Base-by-base conservation (phyloP, 2,329 filamentous ascomycete species). In the Parastagonospora avenae region DNA sequence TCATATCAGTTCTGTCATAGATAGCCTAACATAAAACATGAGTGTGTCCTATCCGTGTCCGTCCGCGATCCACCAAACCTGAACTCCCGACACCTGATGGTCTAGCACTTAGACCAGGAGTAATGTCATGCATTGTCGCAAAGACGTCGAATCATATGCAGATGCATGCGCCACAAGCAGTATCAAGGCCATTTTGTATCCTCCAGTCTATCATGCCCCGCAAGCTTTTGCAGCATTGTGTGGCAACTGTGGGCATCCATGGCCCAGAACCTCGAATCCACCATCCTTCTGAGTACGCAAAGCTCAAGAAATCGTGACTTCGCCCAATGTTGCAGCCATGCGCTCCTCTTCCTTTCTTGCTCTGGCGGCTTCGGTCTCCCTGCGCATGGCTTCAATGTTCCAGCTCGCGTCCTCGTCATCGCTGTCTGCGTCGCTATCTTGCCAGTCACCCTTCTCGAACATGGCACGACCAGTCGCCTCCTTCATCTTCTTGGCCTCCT, bases 391-490 rank as follows among this genome's bases (percentile, higher is more conserved):
- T 64, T 91, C 87, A 64, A 97, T 76, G 68, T 96, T 96, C 86
- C 87, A 97, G 31, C 74, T 75, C n/a, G 84, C 82, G 36, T 84
- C 83, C 11, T 85, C 86, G 9, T 86, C 86, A 14, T 85, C 58
- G 15, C 55, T 60, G 9, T 67, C 65, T 4, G 45, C 64, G 81
- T 84, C 85, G 29, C 83, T 83, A 31, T 88, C 87, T 40, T 77
- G 81, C 93, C 93, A 99, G 74, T 95, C 92, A 67, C 94, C 94
- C 74, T 92, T 94, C 77, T 99, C 94, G 74, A 99, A 99, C 77
- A 99, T 82, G 7, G 92, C 91, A 77, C 92, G 86, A 67, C 94
- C 94, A 15, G 94, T 99, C 16, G 92, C 93, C 66, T 99, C 94
- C 82, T 96, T 97, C 69, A 92, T 90, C 76, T 89, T 87, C 70